These are phyloP conservation scores for Hibiscus trionum DNA, from an alignment of 345 rosid species.

Conservation along the genomic window DNA sequence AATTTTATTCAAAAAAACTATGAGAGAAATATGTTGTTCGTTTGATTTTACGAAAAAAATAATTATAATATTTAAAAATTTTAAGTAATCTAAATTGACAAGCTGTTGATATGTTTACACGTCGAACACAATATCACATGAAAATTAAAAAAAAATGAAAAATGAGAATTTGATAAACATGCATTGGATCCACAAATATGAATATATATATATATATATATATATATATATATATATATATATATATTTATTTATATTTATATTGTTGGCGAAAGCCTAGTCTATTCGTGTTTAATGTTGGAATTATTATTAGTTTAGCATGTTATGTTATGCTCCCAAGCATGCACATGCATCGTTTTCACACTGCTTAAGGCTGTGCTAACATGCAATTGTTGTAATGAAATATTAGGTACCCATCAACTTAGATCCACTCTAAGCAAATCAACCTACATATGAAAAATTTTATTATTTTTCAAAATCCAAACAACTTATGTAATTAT, in stretches of 20 bases:
- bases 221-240: too few species aligned
- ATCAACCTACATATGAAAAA: neutral
- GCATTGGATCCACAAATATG: constrained; percentile 2
- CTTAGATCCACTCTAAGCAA: neutral
- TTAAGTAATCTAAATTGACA: neutral
- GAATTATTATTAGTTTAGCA: neutral
- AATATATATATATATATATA: neutral
- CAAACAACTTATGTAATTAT: neutral
- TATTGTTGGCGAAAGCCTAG: neutral
- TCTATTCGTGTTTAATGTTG: neutral
- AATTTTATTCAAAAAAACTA: too few species aligned
- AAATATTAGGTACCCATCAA: constrained; percentile 1
- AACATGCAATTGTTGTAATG: neutral
- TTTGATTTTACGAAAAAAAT: neutral
- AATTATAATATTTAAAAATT: neutral
- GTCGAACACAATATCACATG: neutral
- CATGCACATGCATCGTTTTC: constrained; percentile 19
- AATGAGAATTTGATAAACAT: neutral
- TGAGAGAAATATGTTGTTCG: too few species aligned
- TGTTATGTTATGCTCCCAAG: constrained; percentile 1
- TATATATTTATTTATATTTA: too few species aligned
- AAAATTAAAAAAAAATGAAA: neutral
- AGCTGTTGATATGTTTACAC: neutral
- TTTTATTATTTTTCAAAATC: neutral
- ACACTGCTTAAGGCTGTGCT: neutral